These are phyloP conservation scores for Leccinum broughii DNA, from an alignment of 768 basidiomycete genomes.

Conservation along the genomic window DNA sequence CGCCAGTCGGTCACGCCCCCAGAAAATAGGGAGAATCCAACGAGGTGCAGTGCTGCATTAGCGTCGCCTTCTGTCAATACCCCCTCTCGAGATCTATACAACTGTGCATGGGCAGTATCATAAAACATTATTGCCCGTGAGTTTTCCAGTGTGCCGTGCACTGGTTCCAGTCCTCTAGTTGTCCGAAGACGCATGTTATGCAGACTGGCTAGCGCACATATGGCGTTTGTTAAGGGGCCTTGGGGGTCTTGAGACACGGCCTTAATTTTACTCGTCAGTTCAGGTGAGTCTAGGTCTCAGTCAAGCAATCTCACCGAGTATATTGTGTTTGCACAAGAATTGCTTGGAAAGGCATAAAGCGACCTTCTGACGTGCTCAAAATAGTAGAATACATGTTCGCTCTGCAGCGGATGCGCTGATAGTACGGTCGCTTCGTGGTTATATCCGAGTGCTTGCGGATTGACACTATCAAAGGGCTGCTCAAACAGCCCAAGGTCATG, in stretches of 20 bases:
- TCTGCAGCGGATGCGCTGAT: constrained; percentile 46
- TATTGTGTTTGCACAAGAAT: constrained; percentile 60
- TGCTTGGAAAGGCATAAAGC: constrained; percentile 66
- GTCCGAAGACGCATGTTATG: constrained; percentile 65
- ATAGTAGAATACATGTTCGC: constrained; percentile 69
- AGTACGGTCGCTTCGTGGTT: constrained; percentile 25
- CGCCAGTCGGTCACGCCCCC: constrained; percentile 73
- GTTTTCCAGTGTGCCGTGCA: constrained; percentile 52
- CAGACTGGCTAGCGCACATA: constrained; percentile 74
- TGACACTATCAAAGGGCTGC: constrained; percentile 35
- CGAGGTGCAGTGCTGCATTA: constrained; percentile 74
- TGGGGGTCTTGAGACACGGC: constrained; percentile 64
- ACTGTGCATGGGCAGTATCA: constrained; percentile 65
- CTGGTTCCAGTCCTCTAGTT: constrained; percentile 59
- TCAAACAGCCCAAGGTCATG: constrained; percentile 35
- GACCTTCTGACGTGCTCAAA: constrained; percentile 69
- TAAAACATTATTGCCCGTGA: constrained; percentile 65
- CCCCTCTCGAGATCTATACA: constrained; percentile 56
- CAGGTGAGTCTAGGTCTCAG: constrained; percentile 4
- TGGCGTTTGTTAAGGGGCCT: constrained; percentile 69
- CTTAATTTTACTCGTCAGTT: constrained; percentile 22
- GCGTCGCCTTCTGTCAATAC: constrained; percentile 68
- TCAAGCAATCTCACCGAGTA: constrained; percentile 54
- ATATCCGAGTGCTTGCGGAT: constrained; percentile 33
- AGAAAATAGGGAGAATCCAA: constrained; percentile 70